Evolutionary conservation across 2,329 filamentous ascomycete species (phyloP), one percentile per base, ranked within the genome.

Genomic region (Calonectria pseudoreteaudii): DNA sequence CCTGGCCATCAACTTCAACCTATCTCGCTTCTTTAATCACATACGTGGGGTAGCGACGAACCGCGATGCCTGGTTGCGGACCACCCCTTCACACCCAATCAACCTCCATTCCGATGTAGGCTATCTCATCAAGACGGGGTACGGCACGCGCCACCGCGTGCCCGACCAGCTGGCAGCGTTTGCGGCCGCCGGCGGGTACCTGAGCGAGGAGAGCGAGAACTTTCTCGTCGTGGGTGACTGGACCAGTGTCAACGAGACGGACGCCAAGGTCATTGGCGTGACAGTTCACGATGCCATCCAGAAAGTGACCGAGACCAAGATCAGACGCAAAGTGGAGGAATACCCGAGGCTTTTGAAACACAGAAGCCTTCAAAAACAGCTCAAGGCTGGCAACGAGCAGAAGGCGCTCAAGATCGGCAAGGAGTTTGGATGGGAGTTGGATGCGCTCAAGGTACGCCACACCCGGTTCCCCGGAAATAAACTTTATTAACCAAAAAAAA

Each of bases 51-150:
- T 80, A 10, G 71, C 78, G 44, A 76, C 79, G 18, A 77, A 82
- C 36, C 80, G 80, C 78, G 87, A 88, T 70, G 84, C 84, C 36
- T 88, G 87, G 85, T 81, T 89, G 23, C 75, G 81, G 72, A 73
- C 69, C 76, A 76, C 82, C 66, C 83, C 84, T n/a, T 75, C 74
- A n/a, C 85, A 86, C 69, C 84, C 86, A 4, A 81, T 90, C 70
- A 84, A 89, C 70, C 81, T 87, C 44, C 81, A 82, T 66, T 82
- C 82, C 47, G 89, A 91, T 69, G 85, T 90, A 10, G 88, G 86
- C 38, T 84, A 89, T 75, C 85, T 91, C 65, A 82, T 91, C 76
- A 91, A 91, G 82, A 90, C 89, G 6, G 89, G 89, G 36, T 91
- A 89, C 78, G 89, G 89, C 68, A 90, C 89, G 23, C 86, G 86